Evolutionary conservation across 2,329 filamentous ascomycete species (phyloP).

Genomic region (Emergomyces orientalis): DNA sequence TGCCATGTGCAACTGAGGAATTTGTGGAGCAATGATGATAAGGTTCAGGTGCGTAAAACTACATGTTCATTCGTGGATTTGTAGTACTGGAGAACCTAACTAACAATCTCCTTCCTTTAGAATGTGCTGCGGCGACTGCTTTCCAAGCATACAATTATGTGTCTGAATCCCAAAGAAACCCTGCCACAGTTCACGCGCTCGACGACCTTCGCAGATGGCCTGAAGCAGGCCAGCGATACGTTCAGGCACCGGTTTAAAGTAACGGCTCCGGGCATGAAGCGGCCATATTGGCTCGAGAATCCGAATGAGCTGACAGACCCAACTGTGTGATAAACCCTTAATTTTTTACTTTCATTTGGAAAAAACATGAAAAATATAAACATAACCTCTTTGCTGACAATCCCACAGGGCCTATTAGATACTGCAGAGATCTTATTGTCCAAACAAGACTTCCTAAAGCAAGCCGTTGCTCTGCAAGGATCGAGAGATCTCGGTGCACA

Average conservation of each 20-base stretch:
- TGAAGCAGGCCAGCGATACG: conserved; percentile 57
- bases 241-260: conserved; percentile 64
- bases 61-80: neutral
- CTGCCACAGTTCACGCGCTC: conserved; percentile 67
- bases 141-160: conserved; percentile 53
- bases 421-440: conserved; percentile 61
- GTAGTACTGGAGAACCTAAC: neutral
- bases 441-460: conserved; percentile 61
- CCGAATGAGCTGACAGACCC: conserved; percentile 52
- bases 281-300: conserved; percentile 66
- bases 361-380: neutral
- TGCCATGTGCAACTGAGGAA: conserved; percentile 71
- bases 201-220: conserved; percentile 66
- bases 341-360: neutral
- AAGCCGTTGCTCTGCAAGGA: conserved; percentile 61
- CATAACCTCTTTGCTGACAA: conserved; percentile 4
- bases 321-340: conserved; percentile 20
- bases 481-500: conserved; percentile 87
- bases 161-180: conserved; percentile 58
- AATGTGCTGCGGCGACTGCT: conserved; percentile 52
- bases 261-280: conserved; percentile 59
- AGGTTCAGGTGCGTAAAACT: conserved; percentile 48
- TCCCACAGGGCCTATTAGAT: conserved; percentile 22
- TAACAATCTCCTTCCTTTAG: neutral
- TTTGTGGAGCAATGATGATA: conserved; percentile 72